Evolutionary conservation across 345 rosid genomes (phyloP).

Genomic region (Melaleuca quinquenervia): DNA sequence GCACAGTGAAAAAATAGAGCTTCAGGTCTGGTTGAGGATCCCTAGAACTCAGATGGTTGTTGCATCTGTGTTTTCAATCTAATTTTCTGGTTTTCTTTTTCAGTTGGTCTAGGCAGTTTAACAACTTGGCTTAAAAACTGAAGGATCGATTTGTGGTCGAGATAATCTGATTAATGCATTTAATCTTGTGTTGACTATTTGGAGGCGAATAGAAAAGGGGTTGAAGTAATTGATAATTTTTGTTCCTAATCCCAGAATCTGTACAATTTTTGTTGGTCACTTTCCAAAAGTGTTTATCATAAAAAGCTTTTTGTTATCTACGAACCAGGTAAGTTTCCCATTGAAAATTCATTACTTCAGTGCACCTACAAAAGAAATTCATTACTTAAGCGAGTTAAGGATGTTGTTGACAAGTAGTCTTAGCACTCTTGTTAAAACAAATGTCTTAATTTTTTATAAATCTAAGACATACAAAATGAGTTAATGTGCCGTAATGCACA

Average conservation of each 20-base stretch:
- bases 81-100: not conserved
- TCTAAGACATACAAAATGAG: not conserved
- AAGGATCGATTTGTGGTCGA: not conserved
- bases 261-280: not conserved
- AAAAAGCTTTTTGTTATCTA: not conserved
- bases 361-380: not conserved
- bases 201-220: not conserved
- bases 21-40: conserved; percentile 38
- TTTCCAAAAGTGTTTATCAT: not conserved
- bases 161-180: not conserved
- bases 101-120: not conserved
- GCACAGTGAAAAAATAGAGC: conserved; percentile 77
- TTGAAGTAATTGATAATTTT: not conserved
- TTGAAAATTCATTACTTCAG: not conserved
- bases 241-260: not conserved
- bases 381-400: not conserved
- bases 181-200: not conserved
- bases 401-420: not conserved
- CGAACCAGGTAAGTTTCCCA: not conserved
- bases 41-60: not conserved
- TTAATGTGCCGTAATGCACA: not conserved
- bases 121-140: not conserved
- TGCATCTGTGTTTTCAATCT: not conserved
- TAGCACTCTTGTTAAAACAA: not conserved
- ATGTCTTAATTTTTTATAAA: not conserved